These are phyloP conservation scores for Barbatosphaeria neglecta DNA, from an alignment of 495 filamentous ascomycete genomes.

Conservation along the genomic window DNA sequence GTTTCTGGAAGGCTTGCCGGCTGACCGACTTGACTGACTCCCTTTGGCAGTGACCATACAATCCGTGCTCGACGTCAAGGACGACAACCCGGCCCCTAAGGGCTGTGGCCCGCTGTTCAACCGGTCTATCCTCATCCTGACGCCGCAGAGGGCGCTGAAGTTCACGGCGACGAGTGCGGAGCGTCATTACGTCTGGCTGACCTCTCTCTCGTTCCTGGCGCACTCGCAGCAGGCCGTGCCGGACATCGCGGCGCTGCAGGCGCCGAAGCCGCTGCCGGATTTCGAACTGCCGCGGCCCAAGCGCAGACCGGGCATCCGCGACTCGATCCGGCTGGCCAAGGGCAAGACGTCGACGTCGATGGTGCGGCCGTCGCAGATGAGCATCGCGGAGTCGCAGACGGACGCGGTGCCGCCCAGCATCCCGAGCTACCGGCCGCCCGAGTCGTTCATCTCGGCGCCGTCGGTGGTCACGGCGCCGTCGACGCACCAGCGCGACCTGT, in stretches of 20 bases:
- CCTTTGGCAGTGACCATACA: conserved; percentile 70
- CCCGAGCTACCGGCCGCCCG: conserved; percentile 13
- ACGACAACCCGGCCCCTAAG: conserved; percentile 82
- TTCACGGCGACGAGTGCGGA: conserved; percentile 78
- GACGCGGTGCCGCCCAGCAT: conserved; percentile 17
- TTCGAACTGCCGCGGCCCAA: conserved; percentile 35
- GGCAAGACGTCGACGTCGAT: conserved; percentile 47
- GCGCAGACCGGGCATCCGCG: conserved; percentile 58
- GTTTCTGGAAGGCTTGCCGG: background rate
- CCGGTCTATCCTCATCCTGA: conserved; percentile 89
- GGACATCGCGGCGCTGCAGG: conserved; percentile 50
- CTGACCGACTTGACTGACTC: conserved; percentile 11
- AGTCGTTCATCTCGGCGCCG: conserved; percentile 2
- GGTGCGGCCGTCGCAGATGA: conserved; percentile 7
- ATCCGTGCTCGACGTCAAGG: conserved; percentile 92
- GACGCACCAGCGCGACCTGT: conserved; percentile 26
- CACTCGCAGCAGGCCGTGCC: conserved; percentile 68
- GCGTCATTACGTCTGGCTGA: conserved; percentile 91
- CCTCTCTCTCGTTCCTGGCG: conserved; percentile 83
- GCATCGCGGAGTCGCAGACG: conserved; percentile 6
- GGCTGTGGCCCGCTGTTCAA: conserved; percentile 59
- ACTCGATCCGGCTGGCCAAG: conserved; percentile 85
- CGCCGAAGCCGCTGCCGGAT: conserved; percentile 37
- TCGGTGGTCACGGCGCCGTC: conserved; percentile 1
- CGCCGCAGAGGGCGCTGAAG: conserved; percentile 86